Percentiles rank a stretch among this genome's conserved stretches.
Conservation (phyloP, 179 eudicot species). For the Silene coronaria region DNA sequence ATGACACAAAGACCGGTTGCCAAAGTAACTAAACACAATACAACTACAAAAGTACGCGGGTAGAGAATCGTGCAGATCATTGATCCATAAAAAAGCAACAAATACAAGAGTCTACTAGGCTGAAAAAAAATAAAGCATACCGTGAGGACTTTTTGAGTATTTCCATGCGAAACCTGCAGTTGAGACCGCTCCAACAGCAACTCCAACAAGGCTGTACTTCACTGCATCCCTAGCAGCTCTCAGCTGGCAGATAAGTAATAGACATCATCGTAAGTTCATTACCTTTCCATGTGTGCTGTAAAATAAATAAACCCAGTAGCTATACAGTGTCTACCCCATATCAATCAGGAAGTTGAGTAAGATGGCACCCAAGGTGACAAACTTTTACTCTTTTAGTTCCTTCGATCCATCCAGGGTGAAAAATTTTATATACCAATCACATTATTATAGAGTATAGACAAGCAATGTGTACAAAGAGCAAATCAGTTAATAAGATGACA, state of each 20-base stretch:
- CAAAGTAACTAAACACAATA: background rate
- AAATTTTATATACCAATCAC: no score
- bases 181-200: slow-evolving; percentile 64
- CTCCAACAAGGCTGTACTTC: slow-evolving; percentile 49
- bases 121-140: slow-evolving; percentile 28
- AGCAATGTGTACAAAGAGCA: no score
- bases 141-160: slow-evolving; percentile 72
- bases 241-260: slow-evolving; percentile 44
- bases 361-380: no score
- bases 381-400: no score
- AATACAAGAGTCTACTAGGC: background rate
- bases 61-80: background rate
- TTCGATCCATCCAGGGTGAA: no score
- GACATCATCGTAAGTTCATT: background rate
- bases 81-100: background rate
- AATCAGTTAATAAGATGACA: no score
- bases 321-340: no score
- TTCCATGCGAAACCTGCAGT: slow-evolving; percentile 73
- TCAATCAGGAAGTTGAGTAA: no score
- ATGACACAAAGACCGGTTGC: background rate
- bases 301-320: no score
- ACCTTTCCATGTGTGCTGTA: no score
- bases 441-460: no score
- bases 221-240: slow-evolving; percentile 63
- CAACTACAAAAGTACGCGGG: background rate